A percentile compares a stretch with the other conserved stretches of the same genome.
These are phyloP conservation scores for Microthlaspi erraticum DNA, from an alignment of 345 rosid genomes.

Conservation along the genomic window DNA sequence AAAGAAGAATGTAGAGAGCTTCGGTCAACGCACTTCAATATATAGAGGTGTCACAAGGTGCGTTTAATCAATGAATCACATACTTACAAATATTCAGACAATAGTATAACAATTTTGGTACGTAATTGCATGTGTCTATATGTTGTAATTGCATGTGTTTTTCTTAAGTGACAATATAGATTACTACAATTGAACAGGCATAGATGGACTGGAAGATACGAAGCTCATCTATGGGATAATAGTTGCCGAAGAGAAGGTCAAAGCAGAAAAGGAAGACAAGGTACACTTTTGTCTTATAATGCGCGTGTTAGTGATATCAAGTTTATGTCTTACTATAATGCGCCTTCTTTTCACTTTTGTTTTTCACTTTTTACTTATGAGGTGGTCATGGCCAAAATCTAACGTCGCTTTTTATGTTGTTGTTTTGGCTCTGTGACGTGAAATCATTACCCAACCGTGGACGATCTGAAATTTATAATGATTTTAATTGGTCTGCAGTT, in stretches of 20 bases:
- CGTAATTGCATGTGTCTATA: background rate
- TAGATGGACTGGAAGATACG: conserved; percentile 95
- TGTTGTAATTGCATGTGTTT: conserved; percentile 8
- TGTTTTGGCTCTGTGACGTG: conserved; percentile 53
- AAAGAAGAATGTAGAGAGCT: conserved; percentile 66
- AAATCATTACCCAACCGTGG: conserved; percentile 63
- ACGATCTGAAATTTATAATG: conserved; percentile 39
- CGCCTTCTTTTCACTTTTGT: conserved; percentile 5
- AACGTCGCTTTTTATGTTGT: conserved; percentile 43
- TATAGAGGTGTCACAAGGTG: conserved; percentile 93
- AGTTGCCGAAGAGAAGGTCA: conserved; percentile 96
- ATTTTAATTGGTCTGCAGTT: conserved; percentile 59
- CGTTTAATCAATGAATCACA: background rate
- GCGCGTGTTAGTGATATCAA: background rate
- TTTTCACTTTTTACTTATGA: conserved; percentile 2
- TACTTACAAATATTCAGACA: background rate
- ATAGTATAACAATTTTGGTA: background rate
- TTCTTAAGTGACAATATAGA: background rate
- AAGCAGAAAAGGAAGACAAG: conserved; percentile 93
- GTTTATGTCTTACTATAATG: conserved; percentile 41
- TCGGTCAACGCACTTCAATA: conserved; percentile 91
- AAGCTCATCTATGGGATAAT: conserved; percentile 96
- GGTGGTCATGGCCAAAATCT: conserved; percentile 31
- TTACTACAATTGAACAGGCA: conserved; percentile 50
- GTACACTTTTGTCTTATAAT: conserved; percentile 48